Percentiles rank a stretch among this genome's conserved stretches.
phyloP scores from a whole-genome alignment of 2,329 filamentous ascomycete genomes.

The Plectosphaerella plurivora region DNA sequence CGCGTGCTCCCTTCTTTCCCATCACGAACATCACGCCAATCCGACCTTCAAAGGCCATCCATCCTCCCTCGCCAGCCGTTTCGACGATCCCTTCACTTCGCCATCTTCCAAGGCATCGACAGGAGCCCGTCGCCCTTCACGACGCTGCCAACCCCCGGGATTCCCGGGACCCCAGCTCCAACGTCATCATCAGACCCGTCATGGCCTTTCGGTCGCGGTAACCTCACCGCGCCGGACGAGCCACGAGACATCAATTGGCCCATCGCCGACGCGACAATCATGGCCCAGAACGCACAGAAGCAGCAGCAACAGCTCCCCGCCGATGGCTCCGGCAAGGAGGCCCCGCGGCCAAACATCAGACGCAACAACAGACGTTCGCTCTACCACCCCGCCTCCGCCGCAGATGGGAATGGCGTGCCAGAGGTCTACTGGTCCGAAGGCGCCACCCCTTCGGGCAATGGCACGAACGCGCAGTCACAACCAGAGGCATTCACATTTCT shows the following conservation, averaged over 20 bases:
- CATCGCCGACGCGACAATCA: background rate
- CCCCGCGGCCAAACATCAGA: background rate
- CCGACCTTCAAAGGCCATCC: background rate
- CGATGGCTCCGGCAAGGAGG: background rate
- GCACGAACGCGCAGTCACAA: background rate
- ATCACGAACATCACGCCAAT: background rate
- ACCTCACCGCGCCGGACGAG: background rate
- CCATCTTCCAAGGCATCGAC: background rate
- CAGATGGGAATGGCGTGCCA: background rate
- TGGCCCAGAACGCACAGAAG: background rate
- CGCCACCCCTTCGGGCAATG: constrained; percentile 2
- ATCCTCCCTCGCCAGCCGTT: background rate
- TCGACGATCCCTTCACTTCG: background rate
- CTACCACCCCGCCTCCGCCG: constrained; percentile 3
- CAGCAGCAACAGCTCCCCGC: background rate
- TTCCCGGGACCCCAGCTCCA: background rate
- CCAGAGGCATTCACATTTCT: constrained; percentile 30
- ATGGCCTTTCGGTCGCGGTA: background rate
- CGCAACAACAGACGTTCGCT: constrained; percentile 1
- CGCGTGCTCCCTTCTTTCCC: background rate
- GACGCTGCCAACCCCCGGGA: background rate
- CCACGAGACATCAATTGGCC: background rate
- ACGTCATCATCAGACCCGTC: background rate
- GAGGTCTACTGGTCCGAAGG: constrained; percentile 3
- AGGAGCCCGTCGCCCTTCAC: background rate